These are phyloP conservation scores for Dissophora ornata DNA, from an alignment of 192 early-diverging fungal species.

Conservation along the genomic window DNA sequence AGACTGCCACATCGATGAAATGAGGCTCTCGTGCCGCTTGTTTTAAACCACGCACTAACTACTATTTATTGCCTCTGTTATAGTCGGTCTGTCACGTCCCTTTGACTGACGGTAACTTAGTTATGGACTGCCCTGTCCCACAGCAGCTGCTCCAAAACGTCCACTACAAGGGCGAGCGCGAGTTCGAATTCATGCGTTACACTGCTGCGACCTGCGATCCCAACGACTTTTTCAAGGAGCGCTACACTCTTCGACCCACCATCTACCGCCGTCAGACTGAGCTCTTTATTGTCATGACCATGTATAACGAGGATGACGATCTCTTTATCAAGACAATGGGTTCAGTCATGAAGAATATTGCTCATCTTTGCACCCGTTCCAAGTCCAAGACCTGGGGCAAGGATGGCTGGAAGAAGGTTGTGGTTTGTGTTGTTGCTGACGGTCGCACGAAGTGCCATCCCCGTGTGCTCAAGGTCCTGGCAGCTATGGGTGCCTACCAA, in stretches of 20 bases:
- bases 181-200: conserved; percentile 83
- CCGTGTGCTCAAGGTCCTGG: conserved; percentile 81
- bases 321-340: conserved; percentile 91
- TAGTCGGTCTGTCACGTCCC: conserved; percentile 59
- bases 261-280: conserved; percentile 67
- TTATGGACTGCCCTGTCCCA: conserved; percentile 78
- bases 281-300: conserved; percentile 77
- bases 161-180: conserved; percentile 62
- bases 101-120: conserved; percentile 74
- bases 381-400: conserved; percentile 83
- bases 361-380: conserved; percentile 84
- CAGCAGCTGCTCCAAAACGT: conserved; percentile 67
- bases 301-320: conserved; percentile 82
- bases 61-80: not conserved
- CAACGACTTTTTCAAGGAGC: conserved; percentile 66
- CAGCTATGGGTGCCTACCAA: conserved; percentile 83
- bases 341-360: conserved; percentile 93
- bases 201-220: conserved; percentile 79
- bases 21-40: too few species aligned
- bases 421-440: conserved; percentile 94
- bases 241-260: conserved; percentile 71
- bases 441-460: conserved; percentile 86
- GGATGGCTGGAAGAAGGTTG: conserved; percentile 92
- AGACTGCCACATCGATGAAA: not conserved
- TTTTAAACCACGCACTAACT: too few species aligned